Base-by-base conservation (phyloP, 1,139 yeast genomes). In the Geotrichum klebahnii region DNA sequence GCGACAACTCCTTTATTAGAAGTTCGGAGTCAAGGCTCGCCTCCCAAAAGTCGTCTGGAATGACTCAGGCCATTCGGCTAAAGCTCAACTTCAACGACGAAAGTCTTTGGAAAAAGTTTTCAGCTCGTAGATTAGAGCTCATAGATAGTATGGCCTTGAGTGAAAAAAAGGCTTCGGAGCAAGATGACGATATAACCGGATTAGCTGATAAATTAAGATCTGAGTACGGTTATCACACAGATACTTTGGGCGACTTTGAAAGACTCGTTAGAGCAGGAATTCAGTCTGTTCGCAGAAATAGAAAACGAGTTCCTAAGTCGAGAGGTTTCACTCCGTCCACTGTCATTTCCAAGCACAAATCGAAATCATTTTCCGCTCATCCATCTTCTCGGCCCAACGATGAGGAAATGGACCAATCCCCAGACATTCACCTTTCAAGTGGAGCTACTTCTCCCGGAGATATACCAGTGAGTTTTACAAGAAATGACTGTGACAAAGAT, bases 261-360 rank as follows among this genome's bases (percentile, higher is more conserved):
- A 84, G 84, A 65, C 75, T 92, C 40, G 97, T 92, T 0, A 73
- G 96, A 31, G 95, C 96, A 2, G 97, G 96, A 0, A 84, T 92
- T 24, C 98, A 92, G 65, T 78, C 84, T 22, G 88, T 81, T 3
- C 69, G 89, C 51, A 68, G 89, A 54, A 82, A 82, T 61, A 72
- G 85, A 54, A 82, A 81, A 60, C 69, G 89, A 52, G 73, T 79
- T 12, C 68, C 68, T 6, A 61, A 61, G 44, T 51, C 55, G 32
- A 59, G 43, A 31, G 35, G 29, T n/a, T 43, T 28, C 17, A 38
- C 44, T 2, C 38, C 14, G 17, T 5, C 23, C 12, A 46, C 31
- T 33, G 22, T 36, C 17, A 42, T 28, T 8, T 16, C 46, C 8
- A 24, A 29, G n/a, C 19, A 16, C 6, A 17, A 12, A 12, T 5